Evolutionary conservation across 768 basidiomycete species (phyloP).

Genomic region (Leucocoprinus birnbaumii): DNA sequence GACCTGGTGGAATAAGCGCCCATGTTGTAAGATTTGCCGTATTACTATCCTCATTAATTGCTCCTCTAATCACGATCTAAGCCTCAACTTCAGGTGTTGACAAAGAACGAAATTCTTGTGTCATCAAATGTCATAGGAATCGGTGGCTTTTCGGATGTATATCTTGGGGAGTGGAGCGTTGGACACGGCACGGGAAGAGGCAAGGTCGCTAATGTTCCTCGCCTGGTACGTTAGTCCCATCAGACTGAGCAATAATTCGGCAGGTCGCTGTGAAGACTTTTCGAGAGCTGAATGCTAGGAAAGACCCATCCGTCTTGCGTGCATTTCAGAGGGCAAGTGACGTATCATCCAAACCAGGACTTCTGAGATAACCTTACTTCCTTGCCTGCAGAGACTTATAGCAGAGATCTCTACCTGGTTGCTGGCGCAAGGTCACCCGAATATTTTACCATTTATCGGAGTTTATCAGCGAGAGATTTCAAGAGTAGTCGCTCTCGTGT

Average conservation of each 20-base stretch:
- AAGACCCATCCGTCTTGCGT: too few relatives aligned
- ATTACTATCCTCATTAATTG: too few relatives aligned
- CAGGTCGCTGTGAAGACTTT: conserved; percentile 6
- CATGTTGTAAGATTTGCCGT: too few relatives aligned
- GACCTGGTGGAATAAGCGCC: too few relatives aligned
- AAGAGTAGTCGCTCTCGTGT: conserved; percentile 5
- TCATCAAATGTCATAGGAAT: neutral
- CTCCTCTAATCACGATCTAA: too few relatives aligned
- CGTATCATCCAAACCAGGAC: too few relatives aligned
- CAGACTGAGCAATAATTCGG: too few relatives aligned
- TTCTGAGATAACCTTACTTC: neutral
- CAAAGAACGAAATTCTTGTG: neutral
- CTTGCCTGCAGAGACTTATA: neutral
- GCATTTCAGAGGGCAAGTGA: neutral
- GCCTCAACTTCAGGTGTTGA: neutral
- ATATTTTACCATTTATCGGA: conserved; percentile 7
- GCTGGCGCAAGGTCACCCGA: neutral
- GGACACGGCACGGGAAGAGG: neutral
- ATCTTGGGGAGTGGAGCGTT: neutral
- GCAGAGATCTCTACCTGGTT: neutral
- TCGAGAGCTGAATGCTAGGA: neutral
- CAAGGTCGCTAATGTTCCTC: neutral
- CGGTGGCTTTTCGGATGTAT: conserved; percentile 1
- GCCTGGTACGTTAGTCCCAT: too few relatives aligned
- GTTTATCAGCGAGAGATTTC: neutral